Evolutionary conservation across 164 flowering plant species (phyloP).

Genomic region (Sextonia rubra): DNA sequence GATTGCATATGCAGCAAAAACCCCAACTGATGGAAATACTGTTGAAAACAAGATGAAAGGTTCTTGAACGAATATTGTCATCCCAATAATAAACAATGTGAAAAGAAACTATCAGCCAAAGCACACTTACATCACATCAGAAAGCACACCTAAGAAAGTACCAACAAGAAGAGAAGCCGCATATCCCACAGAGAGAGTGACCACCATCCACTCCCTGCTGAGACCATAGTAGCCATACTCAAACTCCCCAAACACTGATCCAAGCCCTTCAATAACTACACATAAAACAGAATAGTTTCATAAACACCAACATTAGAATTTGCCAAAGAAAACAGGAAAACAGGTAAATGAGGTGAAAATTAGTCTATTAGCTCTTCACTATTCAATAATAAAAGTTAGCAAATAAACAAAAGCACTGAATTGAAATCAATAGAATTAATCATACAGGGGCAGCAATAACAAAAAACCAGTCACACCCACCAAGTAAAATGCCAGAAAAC

Average conservation of each 20-base stretch:
- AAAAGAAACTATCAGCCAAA: not conserved
- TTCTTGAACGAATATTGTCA: no score
- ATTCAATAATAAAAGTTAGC: no score
- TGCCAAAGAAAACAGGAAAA: not conserved
- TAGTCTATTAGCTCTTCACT: not conserved
- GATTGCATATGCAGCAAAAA: not conserved
- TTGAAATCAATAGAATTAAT: not conserved
- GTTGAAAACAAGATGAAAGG: not conserved
- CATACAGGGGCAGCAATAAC: not conserved
- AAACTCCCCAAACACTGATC: slow-evolving; percentile 76
- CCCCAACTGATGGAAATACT: not conserved
- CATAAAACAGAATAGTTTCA: not conserved
- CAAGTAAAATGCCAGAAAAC: not conserved
- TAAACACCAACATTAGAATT: not conserved
- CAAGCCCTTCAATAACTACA: slow-evolving; percentile 70
- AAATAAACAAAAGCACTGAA: no score
- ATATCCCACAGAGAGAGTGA: slow-evolving; percentile 48
- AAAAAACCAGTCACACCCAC: not conserved
- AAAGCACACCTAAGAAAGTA: slow-evolving; percentile 56
- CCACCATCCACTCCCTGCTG: slow-evolving; percentile 56
- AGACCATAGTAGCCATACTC: slow-evolving; percentile 53
- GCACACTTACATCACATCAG: slow-evolving; percentile 72
- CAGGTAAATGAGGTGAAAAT: not conserved
- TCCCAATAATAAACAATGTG: no score
- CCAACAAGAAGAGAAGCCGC: slow-evolving; percentile 48